Evolutionary conservation across 2,329 filamentous ascomycete genomes (phyloP).

Genomic region (Aureobasidium leucospermi): DNA sequence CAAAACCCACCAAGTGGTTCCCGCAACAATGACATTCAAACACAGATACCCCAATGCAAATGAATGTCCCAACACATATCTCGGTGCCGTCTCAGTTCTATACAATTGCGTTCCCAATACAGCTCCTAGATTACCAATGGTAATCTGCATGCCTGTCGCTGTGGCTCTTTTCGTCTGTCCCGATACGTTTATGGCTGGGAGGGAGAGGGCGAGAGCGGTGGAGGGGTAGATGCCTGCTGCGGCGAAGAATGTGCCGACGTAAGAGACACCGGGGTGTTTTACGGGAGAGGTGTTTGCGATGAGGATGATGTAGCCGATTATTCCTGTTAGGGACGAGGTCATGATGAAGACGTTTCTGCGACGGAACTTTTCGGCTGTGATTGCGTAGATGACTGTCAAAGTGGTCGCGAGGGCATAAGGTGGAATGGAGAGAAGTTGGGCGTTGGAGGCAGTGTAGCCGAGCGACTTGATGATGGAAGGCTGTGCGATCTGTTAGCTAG

Average conservation of each 20-base stretch:
- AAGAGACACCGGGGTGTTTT: conserved; percentile 34
- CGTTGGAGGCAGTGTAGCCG: conserved; percentile 47
- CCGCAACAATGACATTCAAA: conserved; percentile 50
- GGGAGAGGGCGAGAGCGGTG: conserved; percentile 56
- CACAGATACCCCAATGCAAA: conserved; percentile 59
- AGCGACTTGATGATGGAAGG: conserved; percentile 61
- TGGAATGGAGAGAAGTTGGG: conserved; percentile 32
- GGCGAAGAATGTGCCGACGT: conserved; percentile 35
- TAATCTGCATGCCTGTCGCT: conserved; percentile 64
- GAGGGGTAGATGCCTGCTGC: conserved; percentile 59
- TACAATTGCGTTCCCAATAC: conserved; percentile 66
- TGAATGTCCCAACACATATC: conserved; percentile 59
- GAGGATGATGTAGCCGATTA: conserved; percentile 33
- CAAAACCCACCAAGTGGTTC: conserved; percentile 47
- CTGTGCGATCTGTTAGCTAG: conserved; percentile 12
- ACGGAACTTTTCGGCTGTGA: conserved; percentile 51
- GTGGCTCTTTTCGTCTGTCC: conserved; percentile 63
- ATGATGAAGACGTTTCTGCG: conserved; percentile 59
- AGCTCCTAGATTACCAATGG: conserved; percentile 61
- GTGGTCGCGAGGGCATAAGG: conserved; percentile 40
- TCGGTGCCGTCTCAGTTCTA: conserved; percentile 51
- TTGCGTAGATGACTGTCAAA: conserved; percentile 51
- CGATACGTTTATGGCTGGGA: conserved; percentile 65
- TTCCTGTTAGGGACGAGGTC: conserved; percentile 25
- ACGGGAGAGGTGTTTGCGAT: conserved; percentile 29